phyloP scores from a whole-genome alignment of 306 rosid genomes.

The Quercus agrifolia region DNA sequence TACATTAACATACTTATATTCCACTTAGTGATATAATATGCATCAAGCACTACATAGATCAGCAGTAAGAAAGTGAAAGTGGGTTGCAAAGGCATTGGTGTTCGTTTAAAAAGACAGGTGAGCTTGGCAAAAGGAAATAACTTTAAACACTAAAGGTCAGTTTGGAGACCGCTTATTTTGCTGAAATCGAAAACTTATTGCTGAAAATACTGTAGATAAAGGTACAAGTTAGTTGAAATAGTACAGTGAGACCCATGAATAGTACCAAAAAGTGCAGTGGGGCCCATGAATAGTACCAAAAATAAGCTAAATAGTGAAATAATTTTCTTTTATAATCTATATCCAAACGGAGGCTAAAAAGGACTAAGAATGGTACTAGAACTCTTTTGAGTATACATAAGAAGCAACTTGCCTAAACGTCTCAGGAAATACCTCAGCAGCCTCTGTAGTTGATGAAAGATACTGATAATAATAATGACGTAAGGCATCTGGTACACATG shows the following conservation, averaged over 20 bases:
- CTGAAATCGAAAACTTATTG: too few species aligned
- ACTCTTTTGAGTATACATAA: not conserved
- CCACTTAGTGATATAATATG: not conserved
- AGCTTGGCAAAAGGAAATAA: not conserved
- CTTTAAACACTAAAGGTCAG: too few species aligned
- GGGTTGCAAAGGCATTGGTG: not conserved
- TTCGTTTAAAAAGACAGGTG: not conserved
- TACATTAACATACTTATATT: not conserved
- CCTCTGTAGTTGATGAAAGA: constrained; percentile 91
- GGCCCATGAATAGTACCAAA: too few species aligned
- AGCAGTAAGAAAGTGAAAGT: not conserved
- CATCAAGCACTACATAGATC: not conserved
- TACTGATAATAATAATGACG: constrained; percentile 94
- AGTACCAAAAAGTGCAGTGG: too few species aligned
- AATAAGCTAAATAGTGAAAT: too few species aligned
- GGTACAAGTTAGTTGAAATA: too few species aligned
- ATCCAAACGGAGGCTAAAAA: too few species aligned
- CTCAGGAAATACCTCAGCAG: constrained; percentile 76
- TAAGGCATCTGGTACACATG: constrained; percentile 92
- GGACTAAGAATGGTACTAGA: not conserved
- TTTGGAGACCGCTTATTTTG: too few species aligned
- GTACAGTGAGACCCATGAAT: too few species aligned
- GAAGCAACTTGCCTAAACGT: constrained; percentile 17
- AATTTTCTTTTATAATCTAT: too few species aligned
- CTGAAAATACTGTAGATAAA: too few species aligned